Evolutionary conservation across 441 rosid genomes (phyloP).

Genomic region (Pelargonium cotyledonis): DNA sequence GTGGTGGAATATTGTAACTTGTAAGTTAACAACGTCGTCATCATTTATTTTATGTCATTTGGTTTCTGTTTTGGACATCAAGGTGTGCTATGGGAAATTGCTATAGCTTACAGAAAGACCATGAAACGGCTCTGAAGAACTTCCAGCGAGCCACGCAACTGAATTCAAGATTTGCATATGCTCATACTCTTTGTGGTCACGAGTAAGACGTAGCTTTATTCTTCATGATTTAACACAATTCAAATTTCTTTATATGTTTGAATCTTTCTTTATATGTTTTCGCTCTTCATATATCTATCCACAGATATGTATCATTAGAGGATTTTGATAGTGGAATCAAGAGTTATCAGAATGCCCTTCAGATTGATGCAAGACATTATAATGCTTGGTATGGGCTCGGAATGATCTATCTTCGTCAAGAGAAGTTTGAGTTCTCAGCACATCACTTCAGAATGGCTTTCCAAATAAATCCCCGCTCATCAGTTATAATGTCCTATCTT

Average conservation of each 20-base stretch:
- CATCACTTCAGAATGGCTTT: conserved; percentile 93
- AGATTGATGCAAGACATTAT: conserved; percentile 87
- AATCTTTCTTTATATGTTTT: conserved; percentile 1
- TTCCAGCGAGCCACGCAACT: conserved; percentile 88
- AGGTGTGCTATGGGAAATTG: conserved; percentile 99
- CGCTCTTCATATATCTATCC: conserved; percentile 15
- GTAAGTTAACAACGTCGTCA: background rate
- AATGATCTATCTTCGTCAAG: conserved; percentile 91
- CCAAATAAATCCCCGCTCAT: conserved; percentile 73
- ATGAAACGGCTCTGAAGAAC: conserved; percentile 88
- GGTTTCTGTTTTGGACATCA: conserved; percentile 19
- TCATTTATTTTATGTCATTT: background rate
- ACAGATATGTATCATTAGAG: conserved; percentile 79
- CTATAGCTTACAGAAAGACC: conserved; percentile 97
- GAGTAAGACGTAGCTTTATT: conserved; percentile 52
- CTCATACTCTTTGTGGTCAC: conserved; percentile 92
- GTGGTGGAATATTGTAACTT: background rate
- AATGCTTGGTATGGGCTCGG: conserved; percentile 99
- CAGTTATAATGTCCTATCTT: conserved; percentile 91
- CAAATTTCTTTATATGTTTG: conserved; percentile 2
- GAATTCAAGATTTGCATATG: conserved; percentile 86
- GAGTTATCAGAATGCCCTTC: conserved; percentile 86
- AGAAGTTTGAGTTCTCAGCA: conserved; percentile 89
- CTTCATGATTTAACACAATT: background rate
- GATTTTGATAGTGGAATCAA: conserved; percentile 92